These are phyloP conservation scores for Kalmusia sp. DNA, from an alignment of 2,329 filamentous ascomycete genomes.

Conservation along the genomic window DNA sequence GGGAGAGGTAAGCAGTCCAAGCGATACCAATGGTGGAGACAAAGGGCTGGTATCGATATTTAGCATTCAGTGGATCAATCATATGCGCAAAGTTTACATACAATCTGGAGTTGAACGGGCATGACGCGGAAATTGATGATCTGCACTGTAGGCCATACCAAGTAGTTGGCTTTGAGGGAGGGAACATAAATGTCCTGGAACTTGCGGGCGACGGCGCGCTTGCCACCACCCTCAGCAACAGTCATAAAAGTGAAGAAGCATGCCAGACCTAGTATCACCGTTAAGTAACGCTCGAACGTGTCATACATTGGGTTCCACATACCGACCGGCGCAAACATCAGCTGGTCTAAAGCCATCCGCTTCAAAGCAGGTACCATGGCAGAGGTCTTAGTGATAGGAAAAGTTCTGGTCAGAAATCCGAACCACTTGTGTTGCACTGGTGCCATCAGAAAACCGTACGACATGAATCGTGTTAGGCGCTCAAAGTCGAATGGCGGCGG, in stretches of 20 bases:
- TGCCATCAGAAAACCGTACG: slow-evolving; percentile 95
- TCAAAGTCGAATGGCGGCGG: slow-evolving; percentile 95
- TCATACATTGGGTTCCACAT: slow-evolving; percentile 33
- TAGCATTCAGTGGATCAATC: slow-evolving; percentile 6
- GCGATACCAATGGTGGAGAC: slow-evolving; percentile 95
- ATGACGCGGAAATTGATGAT: slow-evolving; percentile 96
- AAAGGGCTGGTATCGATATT: slow-evolving; percentile 71
- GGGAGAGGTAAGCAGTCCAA: slow-evolving; percentile 95
- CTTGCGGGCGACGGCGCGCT: slow-evolving; percentile 79
- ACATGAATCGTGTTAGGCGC: slow-evolving; percentile 92
- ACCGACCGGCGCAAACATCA: slow-evolving; percentile 90
- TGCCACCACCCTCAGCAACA: slow-evolving; percentile 87
- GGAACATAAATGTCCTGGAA: slow-evolving; percentile 93
- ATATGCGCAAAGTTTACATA: slow-evolving; percentile 59
- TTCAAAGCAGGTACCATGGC: slow-evolving; percentile 82
- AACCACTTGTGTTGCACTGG: slow-evolving; percentile 98
- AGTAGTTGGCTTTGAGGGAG: slow-evolving; percentile 92
- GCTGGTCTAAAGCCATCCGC: slow-evolving; percentile 89
- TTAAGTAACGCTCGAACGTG: not conserved
- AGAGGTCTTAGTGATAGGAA: slow-evolving; percentile 81
- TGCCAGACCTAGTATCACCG: slow-evolving; percentile 65
- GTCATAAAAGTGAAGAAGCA: slow-evolving; percentile 98
- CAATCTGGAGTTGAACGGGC: slow-evolving; percentile 95
- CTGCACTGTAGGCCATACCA: slow-evolving; percentile 95
- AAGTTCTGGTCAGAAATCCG: slow-evolving; percentile 78